Evolutionary conservation across 345 rosid species (phyloP).

Genomic region (Brassica nigra): DNA sequence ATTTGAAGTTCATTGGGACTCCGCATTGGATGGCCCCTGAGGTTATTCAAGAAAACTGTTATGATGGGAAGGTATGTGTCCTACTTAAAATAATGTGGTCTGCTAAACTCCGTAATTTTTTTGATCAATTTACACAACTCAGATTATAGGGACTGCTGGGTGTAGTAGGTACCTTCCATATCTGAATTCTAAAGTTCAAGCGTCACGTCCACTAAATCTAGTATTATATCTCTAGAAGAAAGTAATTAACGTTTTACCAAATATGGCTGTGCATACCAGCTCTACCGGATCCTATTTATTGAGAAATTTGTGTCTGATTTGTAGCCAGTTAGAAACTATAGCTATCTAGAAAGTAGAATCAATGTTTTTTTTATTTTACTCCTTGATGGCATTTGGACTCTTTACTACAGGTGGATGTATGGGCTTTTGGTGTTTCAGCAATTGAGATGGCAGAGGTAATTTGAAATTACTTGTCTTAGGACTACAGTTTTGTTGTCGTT

Average conservation of each 20-base stretch:
- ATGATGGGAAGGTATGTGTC: slow-evolving; percentile 90
- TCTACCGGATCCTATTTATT: background rate
- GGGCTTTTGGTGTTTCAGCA: slow-evolving; percentile 99
- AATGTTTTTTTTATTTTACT: too few relatives aligned
- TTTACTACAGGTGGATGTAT: slow-evolving; percentile 83
- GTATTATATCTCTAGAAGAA: slow-evolving; percentile 10
- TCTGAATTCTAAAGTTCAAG: background rate
- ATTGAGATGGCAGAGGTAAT: slow-evolving; percentile 99
- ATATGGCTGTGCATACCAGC: slow-evolving; percentile 20
- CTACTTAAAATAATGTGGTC: background rate
- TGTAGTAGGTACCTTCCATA: background rate
- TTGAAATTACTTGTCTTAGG: background rate
- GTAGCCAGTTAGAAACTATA: slow-evolving; percentile 19
- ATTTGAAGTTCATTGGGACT: slow-evolving; percentile 90
- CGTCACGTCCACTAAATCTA: slow-evolving; percentile 9
- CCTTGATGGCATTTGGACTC: background rate
- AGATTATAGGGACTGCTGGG: slow-evolving; percentile 1
- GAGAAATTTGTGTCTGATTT: background rate
- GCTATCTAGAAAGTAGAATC: slow-evolving; percentile 8
- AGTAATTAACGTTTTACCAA: background rate
- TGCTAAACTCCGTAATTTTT: background rate
- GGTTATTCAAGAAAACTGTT: slow-evolving; percentile 98
- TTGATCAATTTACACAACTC: background rate
- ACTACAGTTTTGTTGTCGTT: slow-evolving; percentile 11
- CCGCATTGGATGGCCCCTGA: slow-evolving; percentile 99